These are phyloP conservation scores for Chloromonas sp. DNA, from an alignment of 163 green algal genomes.

Conservation along the genomic window DNA sequence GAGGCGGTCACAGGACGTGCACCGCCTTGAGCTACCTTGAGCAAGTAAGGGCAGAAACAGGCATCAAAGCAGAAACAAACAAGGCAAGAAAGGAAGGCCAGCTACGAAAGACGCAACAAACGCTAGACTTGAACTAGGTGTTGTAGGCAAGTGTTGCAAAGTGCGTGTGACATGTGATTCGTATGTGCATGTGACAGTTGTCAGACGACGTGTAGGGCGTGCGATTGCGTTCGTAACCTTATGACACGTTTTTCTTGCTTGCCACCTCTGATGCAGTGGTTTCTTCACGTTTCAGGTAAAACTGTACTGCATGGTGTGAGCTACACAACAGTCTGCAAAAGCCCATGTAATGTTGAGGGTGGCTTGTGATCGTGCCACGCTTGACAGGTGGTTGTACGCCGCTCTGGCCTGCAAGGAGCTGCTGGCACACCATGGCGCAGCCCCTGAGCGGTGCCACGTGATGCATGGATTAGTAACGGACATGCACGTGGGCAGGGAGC, in stretches of 20 bases:
- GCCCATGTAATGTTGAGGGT: too few species aligned
- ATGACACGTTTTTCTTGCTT: not conserved
- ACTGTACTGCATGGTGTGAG: too few species aligned
- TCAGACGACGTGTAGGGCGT: too few species aligned
- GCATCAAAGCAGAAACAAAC: not conserved
- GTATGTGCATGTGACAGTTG: too few species aligned
- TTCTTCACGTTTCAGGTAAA: not conserved
- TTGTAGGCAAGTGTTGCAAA: not conserved
- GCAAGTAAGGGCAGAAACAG: not conserved
- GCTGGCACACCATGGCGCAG: constrained; percentile 47
- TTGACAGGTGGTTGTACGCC: constrained; percentile 73
- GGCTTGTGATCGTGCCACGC: not conserved
- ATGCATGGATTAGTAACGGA: constrained; percentile 74
- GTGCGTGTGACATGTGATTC: not conserved
- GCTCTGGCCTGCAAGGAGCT: constrained; percentile 64
- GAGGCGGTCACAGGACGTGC: too few species aligned
- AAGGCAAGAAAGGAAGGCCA: not conserved
- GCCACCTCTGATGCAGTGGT: not conserved
- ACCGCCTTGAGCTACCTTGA: not conserved
- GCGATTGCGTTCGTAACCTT: not conserved
- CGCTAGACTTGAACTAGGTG: not conserved
- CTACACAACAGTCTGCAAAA: too few species aligned
- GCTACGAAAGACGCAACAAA: not conserved
- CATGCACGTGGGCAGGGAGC: constrained; percentile 54
- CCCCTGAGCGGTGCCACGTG: constrained; percentile 50